Evolutionary conservation across 2,329 filamentous ascomycete genomes (phyloP), one percentile per base, ranked within the genome.

Genomic region (Dactylellina parvicollis): DNA sequence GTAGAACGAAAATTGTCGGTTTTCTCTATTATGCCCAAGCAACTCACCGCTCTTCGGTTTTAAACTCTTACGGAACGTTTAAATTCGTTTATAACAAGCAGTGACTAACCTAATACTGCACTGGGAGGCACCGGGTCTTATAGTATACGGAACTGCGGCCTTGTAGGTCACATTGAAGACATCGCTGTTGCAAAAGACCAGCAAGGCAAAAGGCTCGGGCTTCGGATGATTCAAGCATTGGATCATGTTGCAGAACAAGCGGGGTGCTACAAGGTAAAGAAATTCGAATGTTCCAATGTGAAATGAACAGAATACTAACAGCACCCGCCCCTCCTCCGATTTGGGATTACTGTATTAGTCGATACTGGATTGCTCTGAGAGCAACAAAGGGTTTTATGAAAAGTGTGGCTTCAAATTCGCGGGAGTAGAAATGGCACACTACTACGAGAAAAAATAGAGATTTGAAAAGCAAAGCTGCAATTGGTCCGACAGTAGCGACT

Each of bases 301-400:
- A 8, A 34, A 46, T 20, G 4, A 8, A 4, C 12, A 12, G 16
- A 34, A 36, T 7, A 42, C 28, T 50, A n/a, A 42, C 14, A 54
- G 54, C 10, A 10, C 26, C 36, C 36, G 36, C 9, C 9, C 7
- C n/a, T 20, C 12, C n/a, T 20, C 12, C 12, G 5, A 32, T 38
- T 38, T 38, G 34, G 52, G n/a, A 40, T 57, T 44, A 10, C 16
- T 42, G 28, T 47, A 12, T 10, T 34, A 95, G 89, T 92, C 89
- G 76, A 98, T 99, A 77, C 86, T 98, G 76, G 94, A 98, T 82
- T 99, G 95, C 84, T 96, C 91, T 76, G 94, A 97, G 82, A 88
- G 90, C 78, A 99, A 98, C 81, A 92, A 96, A 82, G 94, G 93
- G 20, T 98, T 99, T 84, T 99, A 99, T 81, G 86, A 96, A 81